Conservation (phyloP, 2,329 filamentous ascomycete genomes). For the Cladophialophora chaetospira region DNA sequence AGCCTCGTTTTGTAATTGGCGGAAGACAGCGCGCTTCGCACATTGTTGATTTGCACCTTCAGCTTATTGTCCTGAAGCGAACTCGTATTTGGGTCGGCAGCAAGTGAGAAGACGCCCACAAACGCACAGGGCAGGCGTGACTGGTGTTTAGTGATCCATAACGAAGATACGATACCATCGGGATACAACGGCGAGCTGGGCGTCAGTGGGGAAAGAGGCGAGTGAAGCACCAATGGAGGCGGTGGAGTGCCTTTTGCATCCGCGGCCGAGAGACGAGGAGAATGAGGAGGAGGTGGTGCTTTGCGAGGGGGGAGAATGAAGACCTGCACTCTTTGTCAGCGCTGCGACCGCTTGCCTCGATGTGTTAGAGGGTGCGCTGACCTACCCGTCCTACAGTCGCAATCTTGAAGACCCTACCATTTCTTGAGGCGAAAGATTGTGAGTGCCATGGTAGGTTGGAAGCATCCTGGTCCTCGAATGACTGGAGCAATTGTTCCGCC, state of each 20-base stretch:
- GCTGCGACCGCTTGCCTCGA: background rate
- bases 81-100: constrained; percentile 70
- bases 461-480: constrained; percentile 68
- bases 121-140: constrained; percentile 77
- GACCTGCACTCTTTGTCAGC: constrained; percentile 40
- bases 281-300: constrained; percentile 60
- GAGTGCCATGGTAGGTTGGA: constrained; percentile 68
- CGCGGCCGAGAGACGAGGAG: constrained; percentile 52
- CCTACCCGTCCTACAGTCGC: constrained; percentile 79
- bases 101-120: constrained; percentile 77
- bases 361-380: constrained; percentile 39
- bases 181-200: constrained; percentile 82
- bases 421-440: constrained; percentile 53
- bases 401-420: constrained; percentile 65
- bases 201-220: constrained; percentile 85
- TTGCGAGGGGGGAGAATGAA: constrained; percentile 64
- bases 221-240: constrained; percentile 69
- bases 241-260: constrained; percentile 47
- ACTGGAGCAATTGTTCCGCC: constrained; percentile 65
- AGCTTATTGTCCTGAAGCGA: constrained; percentile 83
- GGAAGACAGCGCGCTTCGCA: constrained; percentile 65
- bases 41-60: constrained; percentile 79
- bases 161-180: constrained; percentile 78
- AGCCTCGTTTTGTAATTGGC: constrained; percentile 73
- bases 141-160: constrained; percentile 90